These are phyloP conservation scores for Saussurea involucrata DNA, from an alignment of 129 eudicot species.

Conservation along the genomic window DNA sequence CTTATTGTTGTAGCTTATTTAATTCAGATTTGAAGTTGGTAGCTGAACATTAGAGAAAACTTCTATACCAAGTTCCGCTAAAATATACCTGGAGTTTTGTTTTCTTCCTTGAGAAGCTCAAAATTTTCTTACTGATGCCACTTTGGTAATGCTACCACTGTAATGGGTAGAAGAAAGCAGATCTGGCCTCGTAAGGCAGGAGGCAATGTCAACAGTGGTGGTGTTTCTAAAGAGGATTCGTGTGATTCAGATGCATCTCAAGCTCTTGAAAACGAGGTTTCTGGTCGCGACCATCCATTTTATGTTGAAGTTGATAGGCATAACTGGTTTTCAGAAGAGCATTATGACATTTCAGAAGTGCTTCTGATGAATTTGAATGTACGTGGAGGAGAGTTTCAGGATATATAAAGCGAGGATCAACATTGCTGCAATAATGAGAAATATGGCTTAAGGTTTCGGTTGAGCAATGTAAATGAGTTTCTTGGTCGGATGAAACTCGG, in stretches of 20 bases:
- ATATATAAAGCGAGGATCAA: too few relatives aligned
- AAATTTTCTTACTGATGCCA: neutral
- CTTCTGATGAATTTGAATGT: too few relatives aligned
- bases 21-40: constrained; percentile 18
- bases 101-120: neutral
- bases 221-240: constrained; percentile 23
- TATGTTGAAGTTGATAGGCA: constrained; percentile 59
- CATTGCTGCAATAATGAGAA: too few relatives aligned
- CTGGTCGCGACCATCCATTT: constrained; percentile 30
- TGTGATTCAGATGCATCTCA: constrained; percentile 14
- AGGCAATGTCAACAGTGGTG: constrained; percentile 26
- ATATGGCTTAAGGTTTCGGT: too few relatives aligned
- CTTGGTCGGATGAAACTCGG: too few relatives aligned
- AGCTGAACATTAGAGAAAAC: constrained; percentile 11
- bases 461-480: too few relatives aligned
- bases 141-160: constrained; percentile 16
- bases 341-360: constrained; percentile 71
- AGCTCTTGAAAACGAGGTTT: constrained; percentile 16
- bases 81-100: neutral
- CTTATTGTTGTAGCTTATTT: constrained; percentile 6
- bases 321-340: constrained; percentile 63
- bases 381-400: too few relatives aligned
- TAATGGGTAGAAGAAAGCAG: constrained; percentile 81
- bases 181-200: constrained; percentile 60
- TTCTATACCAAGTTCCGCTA: neutral